Base-by-base conservation (phyloP, 2,329 filamentous ascomycete genomes). In the Arthroderma sp. region DNA sequence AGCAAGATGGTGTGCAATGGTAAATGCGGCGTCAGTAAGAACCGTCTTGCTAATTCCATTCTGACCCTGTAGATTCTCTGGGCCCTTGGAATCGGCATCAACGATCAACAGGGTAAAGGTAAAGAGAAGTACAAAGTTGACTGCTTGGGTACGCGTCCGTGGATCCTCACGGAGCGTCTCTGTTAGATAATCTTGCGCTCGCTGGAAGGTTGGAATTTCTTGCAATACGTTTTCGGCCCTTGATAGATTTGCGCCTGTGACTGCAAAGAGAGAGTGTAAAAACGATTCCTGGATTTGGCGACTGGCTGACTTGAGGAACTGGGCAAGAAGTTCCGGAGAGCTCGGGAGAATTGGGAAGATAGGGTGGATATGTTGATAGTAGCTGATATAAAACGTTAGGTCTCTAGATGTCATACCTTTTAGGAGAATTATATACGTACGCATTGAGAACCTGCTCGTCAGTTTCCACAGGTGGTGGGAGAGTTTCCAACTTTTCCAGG, bases 111-210 rank as follows among this genome's bases (percentile, higher is more conserved):
- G 62, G 7, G 71, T 64, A 53, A 74, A 63, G 33, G 68, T 68
- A 60, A 75, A 73, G n/a, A 74, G 65, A 64, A 70, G 72, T 21
- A 75, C 63, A 25, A 75, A 56, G 58, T 74, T 75, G 37, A 68
- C 65, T 1, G 70, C 63, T 2, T 66, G 65, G 6, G 67, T 63
- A 15, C 71, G 69, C 25, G 68, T 53, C 31, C 54, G 62, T 17
- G 69, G 65, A 17, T 69, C 67, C 54, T 73, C 71, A 8, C 71
- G 70, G 21, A 70, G 69, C 57, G 71, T 68, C 41, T 68, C 68
- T 35, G 71, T 61, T n/a, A 74, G 58, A 35, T 71, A 61, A 56
- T 73, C 71, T 55, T 73, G 70, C 2, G 72, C 72, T 58, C 69
- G 71, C 43, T 73, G 70, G 28, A 73, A 70, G 1, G 71, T 61